A percentile compares a stretch with the other conserved stretches of the same genome.
Conservation (phyloP, 148 eudicot genomes). For the Hydrangea macrophylla region DNA sequence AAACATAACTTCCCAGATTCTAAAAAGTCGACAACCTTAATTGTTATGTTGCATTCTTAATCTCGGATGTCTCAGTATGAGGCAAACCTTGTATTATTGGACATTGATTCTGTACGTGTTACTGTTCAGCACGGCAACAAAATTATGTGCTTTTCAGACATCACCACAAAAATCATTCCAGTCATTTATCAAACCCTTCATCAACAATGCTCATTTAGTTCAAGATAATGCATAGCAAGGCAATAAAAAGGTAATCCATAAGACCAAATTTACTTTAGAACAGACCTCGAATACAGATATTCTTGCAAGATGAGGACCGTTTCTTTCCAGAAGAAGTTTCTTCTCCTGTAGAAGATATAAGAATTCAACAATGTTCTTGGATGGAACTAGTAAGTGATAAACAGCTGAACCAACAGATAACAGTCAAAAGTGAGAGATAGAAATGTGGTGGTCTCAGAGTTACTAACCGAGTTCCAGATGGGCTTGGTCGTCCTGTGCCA, state of each 20-base stretch:
- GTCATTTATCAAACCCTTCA: background rate
- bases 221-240: background rate
- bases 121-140: background rate
- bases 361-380: conserved; percentile 5
- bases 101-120: background rate
- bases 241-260: background rate
- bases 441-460: background rate
- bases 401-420: background rate
- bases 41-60: background rate
- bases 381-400: conserved; percentile 1
- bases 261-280: background rate
- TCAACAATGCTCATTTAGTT: background rate
- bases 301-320: conserved; percentile 85
- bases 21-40: background rate
- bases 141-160: background rate
- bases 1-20: background rate
- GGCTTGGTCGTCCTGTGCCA: conserved; percentile 72
- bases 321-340: conserved; percentile 79
- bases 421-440: too few species aligned
- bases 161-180: background rate
- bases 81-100: background rate
- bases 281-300: conserved; percentile 86
- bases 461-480: conserved; percentile 79
- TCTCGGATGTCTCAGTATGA: background rate
- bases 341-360: conserved; percentile 56